Evolutionary conservation across 805 yeast genomes (phyloP), one percentile per base, ranked within the genome.

Genomic region (Kazachstania africana): DNA sequence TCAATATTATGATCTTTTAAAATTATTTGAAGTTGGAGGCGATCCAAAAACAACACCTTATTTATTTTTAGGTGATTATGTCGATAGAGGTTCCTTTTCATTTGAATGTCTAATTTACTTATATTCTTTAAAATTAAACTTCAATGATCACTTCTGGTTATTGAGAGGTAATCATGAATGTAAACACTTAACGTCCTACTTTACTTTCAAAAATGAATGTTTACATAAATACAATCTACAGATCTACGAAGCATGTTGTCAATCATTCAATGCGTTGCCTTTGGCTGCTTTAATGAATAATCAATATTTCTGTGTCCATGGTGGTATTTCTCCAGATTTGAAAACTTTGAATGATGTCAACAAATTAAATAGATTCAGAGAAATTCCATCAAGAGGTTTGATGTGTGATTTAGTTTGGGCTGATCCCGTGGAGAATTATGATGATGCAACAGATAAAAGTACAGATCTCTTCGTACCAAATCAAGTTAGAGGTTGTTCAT

Each of bases 381-480:
- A 85, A 51, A 95, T 95, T 17, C 97, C 98, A 5, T 80, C 95
- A 2, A 70, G 75, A 38, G 98, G 98, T 0, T 56, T 88, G 32
- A 81, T 84, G 84, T 88, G 96, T 58, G 98, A 88, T 58, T 60
- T 88, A 40, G 67, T 88, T 46, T 88, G 97, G 98, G 78, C 95
- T 0, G 97, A 88, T 56, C 98, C 98, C 1, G 62, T 78, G n/a
- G 94, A 84, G 43, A 78, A 79, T 26, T 88, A 82, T 52, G 95
- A 87, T 50, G 70, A 66, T 24, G 16, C 21, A 24, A 16, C 26
- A 17, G 26, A 37, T 20, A 50, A 60, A 3, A 47, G 48, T 12
- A 20, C 26, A 3, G 38, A 38, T 6, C 17, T 25, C 16, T 84
- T 70, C 54, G 63, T 70, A 17, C 74, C 73, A 48, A 87, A 82